Percentiles rank a stretch among this genome's conserved stretches.
Evolutionary conservation across 176 grass and related monocot genomes (phyloP).

Genomic region (Phragmites australis): DNA sequence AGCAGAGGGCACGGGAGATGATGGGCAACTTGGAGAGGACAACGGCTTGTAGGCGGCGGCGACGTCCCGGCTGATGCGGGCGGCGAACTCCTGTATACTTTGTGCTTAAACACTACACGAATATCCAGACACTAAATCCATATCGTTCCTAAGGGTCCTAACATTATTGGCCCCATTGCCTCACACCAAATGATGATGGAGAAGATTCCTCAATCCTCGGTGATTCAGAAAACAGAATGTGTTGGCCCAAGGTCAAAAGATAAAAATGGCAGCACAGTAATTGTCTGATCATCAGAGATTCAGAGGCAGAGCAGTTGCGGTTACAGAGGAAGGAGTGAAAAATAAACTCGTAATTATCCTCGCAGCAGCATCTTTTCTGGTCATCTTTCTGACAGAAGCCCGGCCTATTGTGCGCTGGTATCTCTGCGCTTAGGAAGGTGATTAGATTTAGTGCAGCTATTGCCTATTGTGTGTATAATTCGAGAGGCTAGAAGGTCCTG

Average conservation of each 20-base stretch:
- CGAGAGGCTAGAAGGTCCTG: neutral
- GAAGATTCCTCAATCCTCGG: constrained; percentile 16
- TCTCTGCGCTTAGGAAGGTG: neutral
- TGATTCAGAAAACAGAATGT: neutral
- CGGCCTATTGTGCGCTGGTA: neutral
- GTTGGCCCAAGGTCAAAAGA: neutral
- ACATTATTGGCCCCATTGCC: too few species aligned
- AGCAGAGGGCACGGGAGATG: too few species aligned
- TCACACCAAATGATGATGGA: neutral
- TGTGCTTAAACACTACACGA: too few species aligned
- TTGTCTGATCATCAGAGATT: neutral
- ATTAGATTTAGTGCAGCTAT: neutral
- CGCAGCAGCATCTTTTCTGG: neutral
- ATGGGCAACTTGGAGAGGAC: too few species aligned
- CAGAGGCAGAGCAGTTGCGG: neutral
- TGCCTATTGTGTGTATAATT: too few species aligned
- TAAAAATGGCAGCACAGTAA: neutral
- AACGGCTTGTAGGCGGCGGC: too few species aligned
- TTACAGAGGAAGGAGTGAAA: neutral
- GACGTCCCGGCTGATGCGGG: too few species aligned
- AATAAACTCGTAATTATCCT: neutral
- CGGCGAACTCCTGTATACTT: too few species aligned
- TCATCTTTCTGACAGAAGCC: constrained; percentile 2
- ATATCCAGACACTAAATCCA: too few species aligned
- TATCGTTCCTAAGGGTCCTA: too few species aligned